These are phyloP conservation scores for Tardiomyces digboiensis DNA, from an alignment of 1,139 yeast species.

Conservation along the genomic window DNA sequence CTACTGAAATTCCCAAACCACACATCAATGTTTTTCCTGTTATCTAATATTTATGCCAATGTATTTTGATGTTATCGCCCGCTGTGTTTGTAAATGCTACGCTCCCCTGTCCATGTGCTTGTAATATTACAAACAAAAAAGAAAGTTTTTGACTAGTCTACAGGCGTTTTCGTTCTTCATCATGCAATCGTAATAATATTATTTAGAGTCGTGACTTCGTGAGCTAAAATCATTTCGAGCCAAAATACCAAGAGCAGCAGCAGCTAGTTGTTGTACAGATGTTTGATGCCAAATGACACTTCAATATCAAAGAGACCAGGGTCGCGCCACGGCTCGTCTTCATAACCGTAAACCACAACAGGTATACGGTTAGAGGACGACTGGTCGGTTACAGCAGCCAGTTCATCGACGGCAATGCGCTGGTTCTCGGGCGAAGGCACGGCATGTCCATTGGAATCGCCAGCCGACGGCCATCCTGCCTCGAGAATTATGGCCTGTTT, in stretches of 20 bases:
- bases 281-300: slow-evolving; percentile 69
- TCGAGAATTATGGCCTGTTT: slow-evolving; percentile 68
- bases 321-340: slow-evolving; percentile 76
- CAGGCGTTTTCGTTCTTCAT: no score
- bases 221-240: no score
- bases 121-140: no score
- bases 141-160: no score
- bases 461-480: slow-evolving; percentile 87
- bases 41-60: no score
- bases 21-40: no score
- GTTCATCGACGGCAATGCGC: slow-evolving; percentile 49
- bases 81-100: no score
- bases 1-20: no score
- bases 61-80: no score
- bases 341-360: slow-evolving; percentile 61
- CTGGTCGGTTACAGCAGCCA: slow-evolving; percentile 45
- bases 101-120: no score
- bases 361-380: slow-evolving; percentile 29
- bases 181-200: no score
- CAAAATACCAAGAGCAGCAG: no score
- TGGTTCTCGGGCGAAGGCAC: slow-evolving; percentile 64
- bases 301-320: slow-evolving; percentile 65
- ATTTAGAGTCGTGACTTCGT: not conserved
- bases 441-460: slow-evolving; percentile 55
- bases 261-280: slow-evolving; percentile 10